Evolutionary conservation across 2,329 filamentous ascomycete genomes (phyloP).

Genomic region (Sordariomycetes sp.): DNA sequence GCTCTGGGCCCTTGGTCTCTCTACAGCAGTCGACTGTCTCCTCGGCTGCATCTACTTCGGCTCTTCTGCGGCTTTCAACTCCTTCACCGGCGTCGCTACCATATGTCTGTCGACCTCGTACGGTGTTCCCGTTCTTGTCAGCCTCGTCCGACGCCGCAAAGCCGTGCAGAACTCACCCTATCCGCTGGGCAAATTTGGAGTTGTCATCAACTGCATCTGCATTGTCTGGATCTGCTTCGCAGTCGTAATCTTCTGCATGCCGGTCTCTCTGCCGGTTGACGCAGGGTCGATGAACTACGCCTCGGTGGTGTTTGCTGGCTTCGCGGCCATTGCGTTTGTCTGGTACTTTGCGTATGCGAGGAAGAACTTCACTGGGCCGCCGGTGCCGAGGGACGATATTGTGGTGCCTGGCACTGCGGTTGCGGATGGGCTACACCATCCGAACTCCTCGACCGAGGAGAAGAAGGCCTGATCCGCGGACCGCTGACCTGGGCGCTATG

Average conservation of each 20-base stretch:
- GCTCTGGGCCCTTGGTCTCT: slow-evolving; percentile 59
- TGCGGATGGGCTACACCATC: not conserved
- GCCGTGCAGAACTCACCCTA: slow-evolving; percentile 57
- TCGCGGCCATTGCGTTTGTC: slow-evolving; percentile 46
- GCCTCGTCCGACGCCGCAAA: slow-evolving; percentile 55
- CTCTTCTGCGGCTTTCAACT: slow-evolving; percentile 67
- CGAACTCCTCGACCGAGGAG: not conserved
- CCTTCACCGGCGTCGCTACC: slow-evolving; percentile 71
- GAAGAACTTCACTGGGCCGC: slow-evolving; percentile 55
- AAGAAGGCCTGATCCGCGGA: no score
- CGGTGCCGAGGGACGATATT: slow-evolving; percentile 17
- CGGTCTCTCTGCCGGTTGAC: slow-evolving; percentile 48
- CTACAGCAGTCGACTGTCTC: slow-evolving; percentile 58
- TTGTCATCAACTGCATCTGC: slow-evolving; percentile 56
- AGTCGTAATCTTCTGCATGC: slow-evolving; percentile 71
- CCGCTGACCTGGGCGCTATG: not conserved
- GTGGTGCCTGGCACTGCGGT: not conserved
- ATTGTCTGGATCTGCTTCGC: slow-evolving; percentile 64
- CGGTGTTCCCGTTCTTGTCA: slow-evolving; percentile 66
- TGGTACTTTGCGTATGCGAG: slow-evolving; percentile 58
- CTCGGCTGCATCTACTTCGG: slow-evolving; percentile 75
- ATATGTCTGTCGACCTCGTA: slow-evolving; percentile 72
- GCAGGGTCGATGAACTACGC: slow-evolving; percentile 57
- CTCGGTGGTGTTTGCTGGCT: slow-evolving; percentile 55
- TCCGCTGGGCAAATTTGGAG: slow-evolving; percentile 61